Conservation (phyloP, 495 filamentous ascomycete genomes). For the Endocarpon pusillum region DNA sequence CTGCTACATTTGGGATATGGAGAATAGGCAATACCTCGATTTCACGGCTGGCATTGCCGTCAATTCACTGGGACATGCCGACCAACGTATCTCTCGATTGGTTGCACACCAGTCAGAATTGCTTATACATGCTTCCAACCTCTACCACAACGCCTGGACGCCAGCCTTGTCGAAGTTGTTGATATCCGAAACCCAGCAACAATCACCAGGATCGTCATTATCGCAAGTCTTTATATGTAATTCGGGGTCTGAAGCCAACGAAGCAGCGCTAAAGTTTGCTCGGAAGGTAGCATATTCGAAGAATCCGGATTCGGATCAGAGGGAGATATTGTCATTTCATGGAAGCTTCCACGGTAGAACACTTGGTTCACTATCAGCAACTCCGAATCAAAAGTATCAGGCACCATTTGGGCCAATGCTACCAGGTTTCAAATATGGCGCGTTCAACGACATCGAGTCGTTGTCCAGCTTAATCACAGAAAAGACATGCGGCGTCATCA, state of each 20-base stretch:
- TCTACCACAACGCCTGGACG: conserved; percentile 93
- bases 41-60: conserved; percentile 94
- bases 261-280: conserved; percentile 92
- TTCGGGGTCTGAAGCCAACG: conserved; percentile 87
- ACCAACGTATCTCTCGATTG: conserved; percentile 51
- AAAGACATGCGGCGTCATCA: conserved; percentile 82
- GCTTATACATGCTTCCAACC: conserved; percentile 78
- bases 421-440: conserved; percentile 77
- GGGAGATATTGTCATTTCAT: conserved; percentile 75
- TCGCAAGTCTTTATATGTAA: conserved; percentile 85
- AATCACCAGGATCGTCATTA: conserved; percentile 66
- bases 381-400: conserved; percentile 98
- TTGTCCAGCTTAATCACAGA: conserved; percentile 59
- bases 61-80: conserved; percentile 77
- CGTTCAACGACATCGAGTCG: conserved; percentile 60
- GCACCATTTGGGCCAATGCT: conserved; percentile 88
- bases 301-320: conserved; percentile 54
- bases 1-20: conserved; percentile 75
- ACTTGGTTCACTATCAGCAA: conserved; percentile 81
- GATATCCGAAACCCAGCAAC: conserved; percentile 54
- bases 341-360: conserved; percentile 92
- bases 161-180: conserved; percentile 72
- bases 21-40: conserved; percentile 79
- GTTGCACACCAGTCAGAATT: conserved; percentile 64
- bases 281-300: conserved; percentile 69